These are phyloP conservation scores for Glycine tomentella DNA, from an alignment of 306 rosid genomes.

Conservation along the genomic window DNA sequence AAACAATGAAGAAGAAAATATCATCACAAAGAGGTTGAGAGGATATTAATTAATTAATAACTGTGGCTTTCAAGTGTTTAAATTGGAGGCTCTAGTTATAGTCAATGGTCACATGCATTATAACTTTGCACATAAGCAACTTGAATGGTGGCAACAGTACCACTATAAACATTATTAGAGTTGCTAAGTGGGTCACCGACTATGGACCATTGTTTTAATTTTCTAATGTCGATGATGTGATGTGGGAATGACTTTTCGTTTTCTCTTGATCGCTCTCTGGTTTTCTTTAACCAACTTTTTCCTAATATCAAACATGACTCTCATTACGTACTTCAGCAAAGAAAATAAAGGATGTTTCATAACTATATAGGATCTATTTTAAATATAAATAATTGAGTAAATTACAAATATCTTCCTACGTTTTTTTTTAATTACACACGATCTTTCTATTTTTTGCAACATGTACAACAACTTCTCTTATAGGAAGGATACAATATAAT, in stretches of 20 bases:
- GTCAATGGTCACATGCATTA: conserved; percentile 47
- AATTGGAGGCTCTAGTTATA: conserved; percentile 2
- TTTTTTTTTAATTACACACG: too few species aligned
- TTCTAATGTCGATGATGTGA: conserved; percentile 45
- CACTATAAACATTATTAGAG: conserved; percentile 46
- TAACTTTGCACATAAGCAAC: conserved; percentile 50
- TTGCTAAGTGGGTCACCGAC: conserved; percentile 50
- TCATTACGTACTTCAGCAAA: not conserved
- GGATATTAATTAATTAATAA: conserved; percentile 4
- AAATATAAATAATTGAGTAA: too few species aligned
- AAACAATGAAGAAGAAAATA: not conserved
- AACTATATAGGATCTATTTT: too few species aligned
- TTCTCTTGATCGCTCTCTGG: not conserved
- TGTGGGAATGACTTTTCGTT: conserved; percentile 26
- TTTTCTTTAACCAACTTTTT: conserved; percentile 39
- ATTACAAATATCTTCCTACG: too few species aligned
- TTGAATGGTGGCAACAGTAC: conserved; percentile 42
- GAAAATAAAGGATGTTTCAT: not conserved
- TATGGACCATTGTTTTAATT: conserved; percentile 43
- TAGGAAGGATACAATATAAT: too few species aligned
- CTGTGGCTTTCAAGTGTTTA: conserved; percentile 6
- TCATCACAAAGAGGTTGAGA: not conserved
- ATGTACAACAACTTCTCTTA: too few species aligned
- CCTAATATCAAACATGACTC: conserved; percentile 16
- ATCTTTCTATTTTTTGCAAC: too few species aligned